Percentiles rank a stretch among this genome's conserved stretches.
These are phyloP conservation scores for Babesia divergens DNA, from an alignment of 169 alveolate species.

Conservation along the genomic window DNA sequence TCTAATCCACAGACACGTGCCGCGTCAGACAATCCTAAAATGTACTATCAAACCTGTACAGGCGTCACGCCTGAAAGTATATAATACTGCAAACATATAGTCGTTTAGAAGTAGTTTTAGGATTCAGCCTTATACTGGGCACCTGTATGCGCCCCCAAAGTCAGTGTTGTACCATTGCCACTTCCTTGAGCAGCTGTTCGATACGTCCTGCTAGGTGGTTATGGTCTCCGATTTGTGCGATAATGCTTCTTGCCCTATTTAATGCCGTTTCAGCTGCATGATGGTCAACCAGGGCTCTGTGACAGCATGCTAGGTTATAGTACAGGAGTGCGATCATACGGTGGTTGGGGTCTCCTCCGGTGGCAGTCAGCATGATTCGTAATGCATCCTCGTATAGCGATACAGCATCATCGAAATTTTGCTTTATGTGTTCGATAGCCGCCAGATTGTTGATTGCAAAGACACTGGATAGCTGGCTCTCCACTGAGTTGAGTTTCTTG, in stretches of 20 bases:
- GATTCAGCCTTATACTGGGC: too few relatives aligned
- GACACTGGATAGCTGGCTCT: conserved; percentile 44
- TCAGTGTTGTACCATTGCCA: background rate
- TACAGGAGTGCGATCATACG: conserved; percentile 48
- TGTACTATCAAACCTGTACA: too few relatives aligned
- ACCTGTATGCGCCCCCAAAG: too few relatives aligned
- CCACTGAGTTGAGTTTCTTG: conserved; percentile 1
- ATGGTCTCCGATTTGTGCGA: conserved; percentile 46
- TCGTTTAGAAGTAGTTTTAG: too few relatives aligned
- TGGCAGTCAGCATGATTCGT: conserved; percentile 54
- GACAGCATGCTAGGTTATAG: conserved; percentile 51
- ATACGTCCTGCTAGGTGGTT: conserved; percentile 32
- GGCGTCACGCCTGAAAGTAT: too few relatives aligned
- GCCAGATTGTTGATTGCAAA: conserved; percentile 50
- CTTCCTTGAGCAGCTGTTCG: conserved; percentile 20
- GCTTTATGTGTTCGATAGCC: conserved; percentile 25
- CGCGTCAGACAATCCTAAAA: too few relatives aligned
- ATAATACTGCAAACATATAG: too few relatives aligned
- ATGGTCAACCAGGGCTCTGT: conserved; percentile 9
- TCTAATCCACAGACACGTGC: too few relatives aligned
- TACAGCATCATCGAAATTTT: conserved; percentile 24
- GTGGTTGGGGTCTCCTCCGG: conserved; percentile 54
- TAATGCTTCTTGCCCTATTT: conserved; percentile 45
- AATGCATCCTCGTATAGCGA: conserved; percentile 47
- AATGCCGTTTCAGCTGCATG: conserved; percentile 33